phyloP scores from a whole-genome alignment of 2,329 filamentous ascomycete genomes.

The Sclerotiophoma versabilis region DNA sequence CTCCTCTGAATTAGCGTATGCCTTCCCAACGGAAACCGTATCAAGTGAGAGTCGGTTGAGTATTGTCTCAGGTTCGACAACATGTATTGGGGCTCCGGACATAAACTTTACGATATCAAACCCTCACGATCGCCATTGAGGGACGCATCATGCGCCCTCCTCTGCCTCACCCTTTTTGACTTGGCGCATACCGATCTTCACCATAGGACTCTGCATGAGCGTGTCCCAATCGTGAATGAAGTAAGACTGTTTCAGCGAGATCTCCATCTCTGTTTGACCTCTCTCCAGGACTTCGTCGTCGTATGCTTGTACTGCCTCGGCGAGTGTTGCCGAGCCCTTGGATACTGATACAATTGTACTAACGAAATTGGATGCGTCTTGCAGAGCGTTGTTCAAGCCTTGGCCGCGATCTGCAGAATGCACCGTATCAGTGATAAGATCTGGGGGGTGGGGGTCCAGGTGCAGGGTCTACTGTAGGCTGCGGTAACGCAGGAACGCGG shows the following conservation, averaged over 20 bases:
- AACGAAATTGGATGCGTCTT: conserved; percentile 38
- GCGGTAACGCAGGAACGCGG: conserved; percentile 12
- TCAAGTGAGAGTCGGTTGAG: background rate
- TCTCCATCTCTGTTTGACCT: conserved; percentile 53
- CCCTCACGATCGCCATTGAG: background rate
- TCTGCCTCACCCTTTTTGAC: conserved; percentile 17
- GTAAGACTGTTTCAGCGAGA: conserved; percentile 53
- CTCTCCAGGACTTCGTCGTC: conserved; percentile 51
- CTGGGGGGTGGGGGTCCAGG: conserved; percentile 17
- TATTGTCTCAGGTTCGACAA: background rate
- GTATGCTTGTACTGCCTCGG: conserved; percentile 33
- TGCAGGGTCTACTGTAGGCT: conserved; percentile 12
- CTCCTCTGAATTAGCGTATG: background rate
- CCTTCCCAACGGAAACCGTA: background rate
- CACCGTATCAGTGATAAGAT: conserved; percentile 11
- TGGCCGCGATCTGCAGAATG: conserved; percentile 42
- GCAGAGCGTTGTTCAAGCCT: conserved; percentile 46
- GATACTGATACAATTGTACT: conserved; percentile 21
- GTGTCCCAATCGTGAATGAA: conserved; percentile 55
- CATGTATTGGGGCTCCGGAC: background rate
- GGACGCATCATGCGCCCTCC: conserved; percentile 4
- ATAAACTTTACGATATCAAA: background rate
- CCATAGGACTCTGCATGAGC: conserved; percentile 37
- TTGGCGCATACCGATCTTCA: conserved; percentile 32
- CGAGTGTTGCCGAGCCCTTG: conserved; percentile 11